Percentiles rank a stretch among this genome's conserved stretches.
These are phyloP conservation scores for Xerocomellus intermedius DNA, from an alignment of 768 basidiomycete species.

Conservation along the genomic window DNA sequence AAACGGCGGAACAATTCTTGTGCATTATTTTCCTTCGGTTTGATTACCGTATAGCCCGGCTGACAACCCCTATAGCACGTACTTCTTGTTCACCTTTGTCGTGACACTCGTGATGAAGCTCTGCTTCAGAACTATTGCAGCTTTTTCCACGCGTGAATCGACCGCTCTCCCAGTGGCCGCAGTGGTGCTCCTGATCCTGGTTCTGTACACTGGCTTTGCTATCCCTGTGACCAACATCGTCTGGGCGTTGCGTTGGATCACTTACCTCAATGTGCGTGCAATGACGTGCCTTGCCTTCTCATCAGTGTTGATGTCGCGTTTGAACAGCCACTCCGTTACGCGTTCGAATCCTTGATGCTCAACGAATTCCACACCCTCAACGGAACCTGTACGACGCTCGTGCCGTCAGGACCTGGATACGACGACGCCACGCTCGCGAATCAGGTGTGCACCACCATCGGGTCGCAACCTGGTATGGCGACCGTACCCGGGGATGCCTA, in stretches of 20 bases:
- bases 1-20: too few species aligned
- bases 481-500: conserved; percentile 44
- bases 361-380: conserved; percentile 48
- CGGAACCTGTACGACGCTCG: conserved; percentile 35
- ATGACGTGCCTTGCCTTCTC: conserved; percentile 29
- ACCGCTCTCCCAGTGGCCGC: conserved; percentile 41
- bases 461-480: conserved; percentile 39
- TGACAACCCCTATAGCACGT: conserved; percentile 48
- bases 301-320: conserved; percentile 31
- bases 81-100: conserved; percentile 50
- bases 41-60: conserved; percentile 13
- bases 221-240: conserved; percentile 23
- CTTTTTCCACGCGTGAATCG: conserved; percentile 50
- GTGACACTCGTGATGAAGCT: conserved; percentile 66
- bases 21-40: too few species aligned
- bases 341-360: conserved; percentile 34
- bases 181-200: conserved; percentile 36
- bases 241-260: conserved; percentile 17
- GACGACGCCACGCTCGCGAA: conserved; percentile 33
- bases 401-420: conserved; percentile 36
- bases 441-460: conserved; percentile 43
- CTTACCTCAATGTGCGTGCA: conserved; percentile 25
- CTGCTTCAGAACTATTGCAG: conserved; percentile 67
- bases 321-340: conserved; percentile 33
- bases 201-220: conserved; percentile 44